A percentile compares a stretch with the other conserved stretches of the same genome.
Evolutionary conservation across 129 eudicot species (phyloP).

Genomic region (Centella asiatica): DNA sequence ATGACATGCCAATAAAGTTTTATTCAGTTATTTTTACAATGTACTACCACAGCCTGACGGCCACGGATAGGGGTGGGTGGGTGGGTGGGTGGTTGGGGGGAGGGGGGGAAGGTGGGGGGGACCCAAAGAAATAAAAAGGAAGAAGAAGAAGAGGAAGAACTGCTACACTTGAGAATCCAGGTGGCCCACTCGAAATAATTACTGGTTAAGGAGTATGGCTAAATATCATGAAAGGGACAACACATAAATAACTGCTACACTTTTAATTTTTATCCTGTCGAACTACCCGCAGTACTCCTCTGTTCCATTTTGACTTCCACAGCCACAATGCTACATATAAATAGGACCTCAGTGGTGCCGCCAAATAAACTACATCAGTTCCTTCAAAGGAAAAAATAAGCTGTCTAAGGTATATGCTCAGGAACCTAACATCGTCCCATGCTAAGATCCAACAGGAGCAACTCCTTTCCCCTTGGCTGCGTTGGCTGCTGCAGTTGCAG

Average conservation of each 20-base stretch:
- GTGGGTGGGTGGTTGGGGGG: accelerated
- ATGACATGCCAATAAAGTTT: too few species aligned
- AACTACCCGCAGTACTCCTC: neutral
- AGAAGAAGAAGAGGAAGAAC: too few species aligned
- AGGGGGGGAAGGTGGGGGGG: too few species aligned
- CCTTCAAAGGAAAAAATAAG: neutral
- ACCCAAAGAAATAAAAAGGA: too few species aligned
- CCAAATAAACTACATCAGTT: neutral
- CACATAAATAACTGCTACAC: conserved; percentile 6
- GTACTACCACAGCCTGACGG: too few species aligned
- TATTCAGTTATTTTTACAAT: too few species aligned
- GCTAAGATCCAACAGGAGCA: conserved; percentile 80
- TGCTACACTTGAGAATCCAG: too few species aligned
- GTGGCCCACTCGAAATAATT: too few species aligned
- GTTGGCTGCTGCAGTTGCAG: conserved; percentile 69
- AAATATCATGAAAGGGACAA: neutral
- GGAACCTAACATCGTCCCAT: conserved; percentile 13
- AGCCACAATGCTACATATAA: neutral
- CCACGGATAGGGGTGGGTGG: too few species aligned
- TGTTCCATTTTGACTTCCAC: neutral
- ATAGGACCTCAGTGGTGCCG: neutral
- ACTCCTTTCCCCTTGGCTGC: conserved; percentile 62
- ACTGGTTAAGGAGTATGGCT: neutral
- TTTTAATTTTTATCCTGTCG: too few species aligned
- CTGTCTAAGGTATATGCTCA: neutral